Conservation (phyloP, 2,329 filamentous ascomycete species). For the Ceratocystis destructans region DNA sequence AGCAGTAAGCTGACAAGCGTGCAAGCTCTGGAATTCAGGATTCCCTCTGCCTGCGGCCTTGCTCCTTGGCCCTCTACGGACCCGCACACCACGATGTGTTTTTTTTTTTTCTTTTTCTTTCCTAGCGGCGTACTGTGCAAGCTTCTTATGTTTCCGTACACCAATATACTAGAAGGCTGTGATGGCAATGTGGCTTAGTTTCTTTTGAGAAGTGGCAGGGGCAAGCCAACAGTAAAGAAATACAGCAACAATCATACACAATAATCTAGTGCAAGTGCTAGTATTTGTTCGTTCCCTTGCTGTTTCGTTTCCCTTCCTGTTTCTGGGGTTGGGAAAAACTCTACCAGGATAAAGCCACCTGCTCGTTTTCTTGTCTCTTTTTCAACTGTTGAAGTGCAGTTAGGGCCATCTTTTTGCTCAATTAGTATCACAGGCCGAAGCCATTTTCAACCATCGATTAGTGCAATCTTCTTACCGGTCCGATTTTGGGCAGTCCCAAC, state of each 20-base stretch:
- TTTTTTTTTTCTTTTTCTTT: not conserved
- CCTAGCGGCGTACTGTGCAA: not conserved
- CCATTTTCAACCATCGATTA: not conserved
- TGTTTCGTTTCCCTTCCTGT: not conserved
- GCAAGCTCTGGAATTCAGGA: not conserved
- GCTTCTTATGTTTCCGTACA: not conserved
- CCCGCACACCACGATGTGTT: not conserved
- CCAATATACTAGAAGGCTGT: not conserved
- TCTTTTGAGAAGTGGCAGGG: not conserved
- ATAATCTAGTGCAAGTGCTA: not conserved
- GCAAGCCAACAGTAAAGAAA: not conserved
- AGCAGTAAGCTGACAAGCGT: slow-evolving; percentile 5
- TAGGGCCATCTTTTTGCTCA: not conserved
- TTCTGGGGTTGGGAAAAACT: not conserved
- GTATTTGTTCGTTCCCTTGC: not conserved
- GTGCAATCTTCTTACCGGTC: not conserved
- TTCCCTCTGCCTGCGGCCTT: not conserved
- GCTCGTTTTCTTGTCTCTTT: not conserved
- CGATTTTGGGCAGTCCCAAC: not conserved
- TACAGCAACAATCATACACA: not conserved
- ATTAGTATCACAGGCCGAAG: not conserved
- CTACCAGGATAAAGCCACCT: not conserved
- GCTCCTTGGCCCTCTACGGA: not conserved
- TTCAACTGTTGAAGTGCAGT: not conserved
- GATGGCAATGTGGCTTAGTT: not conserved